These are phyloP conservation scores for Periconia digitata DNA, from an alignment of 2,329 filamentous ascomycete genomes.

Conservation along the genomic window DNA sequence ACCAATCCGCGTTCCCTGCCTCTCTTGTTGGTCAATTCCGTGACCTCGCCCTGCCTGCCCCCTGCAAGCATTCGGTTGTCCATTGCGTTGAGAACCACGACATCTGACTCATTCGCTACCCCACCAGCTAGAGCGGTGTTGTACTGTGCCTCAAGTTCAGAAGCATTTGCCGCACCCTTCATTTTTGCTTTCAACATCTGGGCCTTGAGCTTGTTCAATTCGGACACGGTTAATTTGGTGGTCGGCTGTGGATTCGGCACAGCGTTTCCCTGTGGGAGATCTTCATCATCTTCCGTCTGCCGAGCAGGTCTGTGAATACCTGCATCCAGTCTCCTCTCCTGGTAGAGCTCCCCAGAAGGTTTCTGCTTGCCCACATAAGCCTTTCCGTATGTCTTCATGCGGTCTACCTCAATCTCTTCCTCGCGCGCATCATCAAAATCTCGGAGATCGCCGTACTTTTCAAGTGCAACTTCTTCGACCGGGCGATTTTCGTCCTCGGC, in stretches of 20 bases:
- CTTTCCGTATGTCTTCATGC: constrained; percentile 78
- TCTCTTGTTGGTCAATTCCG: constrained; percentile 73
- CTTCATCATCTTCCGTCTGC: constrained; percentile 23
- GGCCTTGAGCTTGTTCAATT: constrained; percentile 85
- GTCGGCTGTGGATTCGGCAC: constrained; percentile 58
- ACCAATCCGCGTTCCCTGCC: constrained; percentile 83
- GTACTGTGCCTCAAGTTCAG: constrained; percentile 80
- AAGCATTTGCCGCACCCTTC: constrained; percentile 72
- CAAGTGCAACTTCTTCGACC: constrained; percentile 79
- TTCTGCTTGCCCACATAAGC: constrained; percentile 84
- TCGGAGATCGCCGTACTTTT: constrained; percentile 77
- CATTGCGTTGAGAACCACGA: constrained; percentile 83
- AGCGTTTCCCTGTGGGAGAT: constrained; percentile 56
- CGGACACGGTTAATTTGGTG: constrained; percentile 69
- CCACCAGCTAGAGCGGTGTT: constrained; percentile 70
- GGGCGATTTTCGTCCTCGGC: constrained; percentile 72
- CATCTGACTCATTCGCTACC: constrained; percentile 61
- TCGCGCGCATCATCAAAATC: constrained; percentile 92
- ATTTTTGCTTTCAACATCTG: constrained; percentile 96
- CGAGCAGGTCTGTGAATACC: constrained; percentile 48
- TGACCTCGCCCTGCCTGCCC: constrained; percentile 73
- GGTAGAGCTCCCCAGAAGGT: constrained; percentile 82
- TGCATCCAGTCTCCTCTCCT: constrained; percentile 69
- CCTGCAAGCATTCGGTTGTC: constrained; percentile 88
- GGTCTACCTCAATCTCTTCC: constrained; percentile 86